Base-by-base conservation (phyloP, 2,329 filamentous ascomycete genomes). In the Helotiales sp. region DNA sequence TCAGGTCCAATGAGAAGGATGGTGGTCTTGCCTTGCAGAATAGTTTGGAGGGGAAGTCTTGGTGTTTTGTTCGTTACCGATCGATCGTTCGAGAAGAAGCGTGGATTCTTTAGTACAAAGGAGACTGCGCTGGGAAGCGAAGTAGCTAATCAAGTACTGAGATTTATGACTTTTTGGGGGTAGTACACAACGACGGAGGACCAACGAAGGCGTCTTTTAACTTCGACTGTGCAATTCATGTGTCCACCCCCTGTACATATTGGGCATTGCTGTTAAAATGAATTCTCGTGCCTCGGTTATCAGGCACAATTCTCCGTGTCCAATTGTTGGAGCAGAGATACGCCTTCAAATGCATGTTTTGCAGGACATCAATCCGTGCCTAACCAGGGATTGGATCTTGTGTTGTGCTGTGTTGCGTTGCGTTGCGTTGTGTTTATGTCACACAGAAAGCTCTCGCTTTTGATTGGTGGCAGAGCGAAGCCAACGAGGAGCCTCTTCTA, bases 401-500 rank as follows among this genome's bases (percentile, higher is more conserved):
- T 20, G n/a, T 34, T 55, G 28, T 11, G 30, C n/a, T n/a, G 11
- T 34, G n/a, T 45, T 45, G 40, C 20, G 40, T 45, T 45, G 13
- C 37, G 37, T 26, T 24, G 47, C 47, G 11, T n/a, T 7, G 11
- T 8, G 20, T 13, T 50, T 47, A 17, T 50, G 20, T n/a, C n/a
- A n/a, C 28, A 32, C 49, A 7, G 45, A 24, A 49, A 17, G 17
- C 6, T 8, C 55, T 59, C 34, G 55, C 55, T 28, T 59, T 43
- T 59, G 55, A 59, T 34, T 59, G 55, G 55, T 59, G 55, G 34
- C 22, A 28, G 55, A 59, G 55, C 55, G 34, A 59, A 37, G 37
- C 32, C 13, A 11, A 59, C 34, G 20, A 43, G 22, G 26, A 45
- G n/a, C 17, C 40, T 20, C 55, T 15, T 26, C 13, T 59, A 2